A percentile compares a stretch with the other conserved stretches of the same genome.
These are phyloP conservation scores for Lasiodiplodia sp. DNA, from an alignment of 2,329 filamentous ascomycete species.

Conservation along the genomic window DNA sequence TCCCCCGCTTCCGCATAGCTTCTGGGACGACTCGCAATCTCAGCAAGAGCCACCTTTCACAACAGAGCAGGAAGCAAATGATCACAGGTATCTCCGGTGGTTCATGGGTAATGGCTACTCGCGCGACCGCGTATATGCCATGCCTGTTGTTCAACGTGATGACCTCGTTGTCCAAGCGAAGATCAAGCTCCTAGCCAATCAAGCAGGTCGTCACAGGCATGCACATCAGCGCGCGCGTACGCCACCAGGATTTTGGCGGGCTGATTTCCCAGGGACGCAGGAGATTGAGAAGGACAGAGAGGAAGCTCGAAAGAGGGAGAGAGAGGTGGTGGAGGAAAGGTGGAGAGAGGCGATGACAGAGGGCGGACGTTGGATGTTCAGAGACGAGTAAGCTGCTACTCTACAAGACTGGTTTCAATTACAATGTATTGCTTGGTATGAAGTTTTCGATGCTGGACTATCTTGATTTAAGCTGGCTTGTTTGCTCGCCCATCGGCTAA, in stretches of 20 bases:
- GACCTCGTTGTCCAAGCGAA: constrained; percentile 78
- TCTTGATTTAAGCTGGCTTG: background rate
- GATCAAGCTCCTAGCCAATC: constrained; percentile 74
- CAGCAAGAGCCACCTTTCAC: background rate
- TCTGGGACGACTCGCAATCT: constrained; percentile 22
- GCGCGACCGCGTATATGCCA: constrained; percentile 47
- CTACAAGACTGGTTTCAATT: background rate
- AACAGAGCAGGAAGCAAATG: constrained; percentile 39
- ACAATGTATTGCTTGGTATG: background rate
- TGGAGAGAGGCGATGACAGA: constrained; percentile 82
- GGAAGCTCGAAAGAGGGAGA: constrained; percentile 69
- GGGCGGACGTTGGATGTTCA: constrained; percentile 79
- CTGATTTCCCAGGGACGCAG: constrained; percentile 89
- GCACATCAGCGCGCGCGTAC: constrained; percentile 73
- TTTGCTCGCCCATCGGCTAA: background rate
- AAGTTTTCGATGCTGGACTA: background rate
- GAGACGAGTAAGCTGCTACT: constrained; percentile 68
- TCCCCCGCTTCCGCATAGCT: constrained; percentile 12
- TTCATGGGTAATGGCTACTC: constrained; percentile 58
- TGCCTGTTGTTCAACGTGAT: constrained; percentile 67
- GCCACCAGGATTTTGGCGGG: constrained; percentile 89
- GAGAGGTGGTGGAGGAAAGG: constrained; percentile 72
- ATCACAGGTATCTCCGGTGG: constrained; percentile 58
- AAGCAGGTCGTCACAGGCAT: constrained; percentile 78
- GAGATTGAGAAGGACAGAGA: constrained; percentile 72